Conservation (phyloP, 257 asterid species). For the Fraxinus cuspidata region DNA sequence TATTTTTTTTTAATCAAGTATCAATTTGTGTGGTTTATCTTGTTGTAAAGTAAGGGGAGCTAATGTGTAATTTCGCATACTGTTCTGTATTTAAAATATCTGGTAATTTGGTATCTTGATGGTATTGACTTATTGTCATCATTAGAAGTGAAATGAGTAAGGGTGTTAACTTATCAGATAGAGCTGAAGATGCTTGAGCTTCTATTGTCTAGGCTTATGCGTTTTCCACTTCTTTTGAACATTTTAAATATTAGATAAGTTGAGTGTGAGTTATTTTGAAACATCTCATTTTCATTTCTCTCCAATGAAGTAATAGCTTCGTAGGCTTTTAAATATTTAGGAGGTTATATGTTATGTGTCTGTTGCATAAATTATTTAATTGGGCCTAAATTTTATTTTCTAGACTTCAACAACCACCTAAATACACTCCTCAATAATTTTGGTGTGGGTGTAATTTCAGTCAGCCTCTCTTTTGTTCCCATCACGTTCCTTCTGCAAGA, state of each 20-base stretch:
- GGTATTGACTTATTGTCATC: not conserved
- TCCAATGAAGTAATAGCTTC: too few relatives aligned
- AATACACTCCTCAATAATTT: too few relatives aligned
- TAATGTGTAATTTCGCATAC: not conserved
- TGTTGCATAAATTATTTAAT: not conserved
- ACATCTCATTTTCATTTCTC: not conserved
- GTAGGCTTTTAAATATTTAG: too few relatives aligned
- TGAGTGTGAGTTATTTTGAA: not conserved
- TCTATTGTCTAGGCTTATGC: not conserved
- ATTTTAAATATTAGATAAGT: not conserved
- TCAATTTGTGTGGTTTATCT: not conserved
- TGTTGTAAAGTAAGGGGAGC: not conserved
- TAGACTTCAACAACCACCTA: not conserved
- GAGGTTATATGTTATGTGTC: not conserved
- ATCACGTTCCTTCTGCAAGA: not conserved
- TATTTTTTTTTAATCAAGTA: constrained; percentile 27
- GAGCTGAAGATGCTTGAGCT: too few relatives aligned
- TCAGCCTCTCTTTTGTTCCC: not conserved
- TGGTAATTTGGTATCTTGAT: not conserved
- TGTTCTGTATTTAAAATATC: not conserved
- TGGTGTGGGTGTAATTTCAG: not conserved
- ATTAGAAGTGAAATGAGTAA: not conserved
- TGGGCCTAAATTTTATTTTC: not conserved
- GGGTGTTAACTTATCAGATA: not conserved
- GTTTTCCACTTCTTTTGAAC: not conserved